phyloP scores from a whole-genome alignment of 2,329 filamentous ascomycete species.

The Pestalotiopsis sp. region DNA sequence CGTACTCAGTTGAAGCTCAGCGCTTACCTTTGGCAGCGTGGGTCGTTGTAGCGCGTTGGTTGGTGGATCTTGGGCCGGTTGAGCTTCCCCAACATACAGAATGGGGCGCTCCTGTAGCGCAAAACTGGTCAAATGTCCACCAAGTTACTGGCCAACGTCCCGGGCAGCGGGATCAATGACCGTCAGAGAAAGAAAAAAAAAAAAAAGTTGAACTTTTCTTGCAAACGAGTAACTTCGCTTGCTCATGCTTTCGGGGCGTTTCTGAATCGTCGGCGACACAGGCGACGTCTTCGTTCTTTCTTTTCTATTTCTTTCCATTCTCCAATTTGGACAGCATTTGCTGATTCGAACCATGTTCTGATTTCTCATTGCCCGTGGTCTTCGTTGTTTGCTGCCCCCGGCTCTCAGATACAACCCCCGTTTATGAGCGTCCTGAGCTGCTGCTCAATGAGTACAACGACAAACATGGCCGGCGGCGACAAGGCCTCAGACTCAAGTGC shows the following conservation, averaged over 20 bases:
- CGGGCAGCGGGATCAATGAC: too few species aligned
- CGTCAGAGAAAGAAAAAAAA: not conserved
- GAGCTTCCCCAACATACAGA: not conserved
- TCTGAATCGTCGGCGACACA: not conserved
- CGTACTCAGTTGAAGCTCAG: too few species aligned
- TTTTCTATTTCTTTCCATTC: not conserved
- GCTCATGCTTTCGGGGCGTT: not conserved
- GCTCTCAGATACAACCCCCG: not conserved
- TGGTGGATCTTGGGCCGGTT: not conserved
- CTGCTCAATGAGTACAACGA: not conserved
- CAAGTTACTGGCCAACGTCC: not conserved
- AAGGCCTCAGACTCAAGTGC: not conserved
- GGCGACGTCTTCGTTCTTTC: not conserved
- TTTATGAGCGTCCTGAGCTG: not conserved
- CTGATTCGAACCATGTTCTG: not conserved
- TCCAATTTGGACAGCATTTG: not conserved
- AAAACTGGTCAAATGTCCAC: not conserved
- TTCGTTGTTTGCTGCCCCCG: not conserved
- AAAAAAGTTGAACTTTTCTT: not conserved
- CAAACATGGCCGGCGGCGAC: slow-evolving; percentile 9
- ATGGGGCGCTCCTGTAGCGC: not conserved
- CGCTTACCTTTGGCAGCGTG: not conserved
- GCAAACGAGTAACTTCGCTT: not conserved
- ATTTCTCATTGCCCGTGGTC: not conserved
- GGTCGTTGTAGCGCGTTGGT: not conserved